Base-by-base conservation (phyloP, 495 filamentous ascomycete genomes). In the Aspergillus nidulans region DNA sequence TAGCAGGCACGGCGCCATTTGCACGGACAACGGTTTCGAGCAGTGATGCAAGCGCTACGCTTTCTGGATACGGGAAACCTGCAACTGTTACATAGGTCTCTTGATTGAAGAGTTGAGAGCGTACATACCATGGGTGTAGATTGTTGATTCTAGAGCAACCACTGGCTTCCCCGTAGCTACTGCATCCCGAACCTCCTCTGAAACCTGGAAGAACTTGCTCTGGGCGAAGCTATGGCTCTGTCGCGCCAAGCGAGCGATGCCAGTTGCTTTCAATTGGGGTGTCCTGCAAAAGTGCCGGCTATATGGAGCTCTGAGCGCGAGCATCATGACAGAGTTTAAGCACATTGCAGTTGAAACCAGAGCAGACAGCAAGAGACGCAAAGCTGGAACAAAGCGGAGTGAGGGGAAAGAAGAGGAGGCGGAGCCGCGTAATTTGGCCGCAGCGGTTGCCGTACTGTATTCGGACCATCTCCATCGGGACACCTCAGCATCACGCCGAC, bases 81-180 rank as follows among this genome's bases (percentile, higher is more conserved):
- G 75, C 65, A 25, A 67, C 77, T 41, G 50, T 57, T 46, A 25
- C 20, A 28, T 45, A 1, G 10, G 16, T 24, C 26, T 51, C 43
- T 2, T 15, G 0, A 30, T n/a, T 19, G 28, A 36, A 44, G 57
- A 6, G 38, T 53, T n/a, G 20, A 19, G 4, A 28, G n/a, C 59
- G 28, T n/a, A 34, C 30, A 12, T 72, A 88, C 85, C 85, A 69
- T 90, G 86, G 15, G 86, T 90, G 58, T 89, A 87, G 38, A 98
- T 97, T 2, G 94, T 95, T 2, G 89, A 86, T 69, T 98, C 94
- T 9, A 98, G 78, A 28, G 94, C 92, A 12, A 98, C 92, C 7
- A 97, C 85, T 1, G 94, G 92, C 40, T 80, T 81, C 43, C 84
- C 82, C 18, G 81, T 76, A 16, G 81, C 72, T 21, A 97, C 56